A percentile compares a stretch with the other conserved stretches of the same genome.
Conservation (phyloP, 768 basidiomycete genomes). For the Fistulinella prunicolor region DNA sequence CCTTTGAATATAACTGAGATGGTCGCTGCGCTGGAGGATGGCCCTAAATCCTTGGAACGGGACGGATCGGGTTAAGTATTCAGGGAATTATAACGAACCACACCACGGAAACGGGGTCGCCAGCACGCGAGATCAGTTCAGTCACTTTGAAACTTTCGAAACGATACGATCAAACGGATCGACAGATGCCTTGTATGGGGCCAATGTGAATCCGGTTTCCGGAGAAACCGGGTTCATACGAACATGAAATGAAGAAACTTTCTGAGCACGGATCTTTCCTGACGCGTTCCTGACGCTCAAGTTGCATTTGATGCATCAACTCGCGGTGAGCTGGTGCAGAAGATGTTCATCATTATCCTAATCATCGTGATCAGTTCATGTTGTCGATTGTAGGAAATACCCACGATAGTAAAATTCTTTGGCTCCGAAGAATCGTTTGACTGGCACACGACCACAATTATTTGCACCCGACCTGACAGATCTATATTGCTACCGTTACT, state of each 20-base stretch:
- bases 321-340: background rate
- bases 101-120: background rate
- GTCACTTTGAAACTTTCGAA: slow-evolving; percentile 14
- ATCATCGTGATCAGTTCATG: slow-evolving; percentile 56
- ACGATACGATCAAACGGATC: slow-evolving; percentile 4
- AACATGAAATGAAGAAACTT: background rate
- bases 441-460: slow-evolving; percentile 40
- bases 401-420: slow-evolving; percentile 42
- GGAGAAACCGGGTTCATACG: background rate
- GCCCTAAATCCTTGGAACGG: slow-evolving; percentile 3
- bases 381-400: slow-evolving; percentile 47
- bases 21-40: background rate
- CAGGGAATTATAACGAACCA: background rate
- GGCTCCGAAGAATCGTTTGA: slow-evolving; percentile 43
- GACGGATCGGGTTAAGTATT: slow-evolving; percentile 12
- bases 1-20: background rate
- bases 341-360: slow-evolving; percentile 28
- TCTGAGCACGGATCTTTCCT: background rate
- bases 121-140: background rate
- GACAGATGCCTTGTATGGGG: background rate
- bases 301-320: too few relatives aligned
- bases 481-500: slow-evolving; percentile 30
- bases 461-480: slow-evolving; percentile 41
- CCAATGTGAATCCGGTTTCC: background rate
- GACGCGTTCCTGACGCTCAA: too few relatives aligned